Percentiles rank a stretch among this genome's conserved stretches.
Evolutionary conservation across 140 eudicot species (phyloP).

Genomic region (Anethum foeniculum): DNA sequence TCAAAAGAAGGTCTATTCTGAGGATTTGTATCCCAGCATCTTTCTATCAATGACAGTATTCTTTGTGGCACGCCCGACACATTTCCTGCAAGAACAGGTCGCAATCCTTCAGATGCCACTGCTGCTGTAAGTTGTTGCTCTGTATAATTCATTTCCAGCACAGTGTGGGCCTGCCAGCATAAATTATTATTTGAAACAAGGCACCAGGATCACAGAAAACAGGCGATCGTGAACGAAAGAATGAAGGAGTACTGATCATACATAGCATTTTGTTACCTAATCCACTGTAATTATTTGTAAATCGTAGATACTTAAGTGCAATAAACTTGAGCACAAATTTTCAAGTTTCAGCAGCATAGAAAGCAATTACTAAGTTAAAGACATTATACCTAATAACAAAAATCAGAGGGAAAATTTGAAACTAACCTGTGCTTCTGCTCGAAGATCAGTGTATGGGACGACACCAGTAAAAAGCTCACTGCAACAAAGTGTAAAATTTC

Average conservation of each 20-base stretch:
- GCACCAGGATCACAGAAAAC: not conserved
- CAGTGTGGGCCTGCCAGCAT: slow-evolving; percentile 83
- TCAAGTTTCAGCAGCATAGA: not conserved
- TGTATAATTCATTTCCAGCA: slow-evolving; percentile 91
- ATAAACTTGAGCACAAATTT: not conserved
- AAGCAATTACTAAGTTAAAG: not conserved
- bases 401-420: not conserved
- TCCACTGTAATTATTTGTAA: not conserved
- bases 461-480: slow-evolving; percentile 98
- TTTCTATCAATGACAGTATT: slow-evolving; percentile 51
- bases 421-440: slow-evolving; percentile 93
- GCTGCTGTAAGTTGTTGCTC: slow-evolving; percentile 94
- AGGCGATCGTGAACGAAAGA: not conserved
- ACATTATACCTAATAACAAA: not conserved
- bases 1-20: slow-evolving; percentile 69
- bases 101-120: slow-evolving; percentile 66
- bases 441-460: slow-evolving; percentile 95
- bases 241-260: not conserved
- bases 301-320: not conserved
- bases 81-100: slow-evolving; percentile 73
- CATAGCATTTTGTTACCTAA: not conserved
- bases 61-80: slow-evolving; percentile 43
- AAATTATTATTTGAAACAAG: slow-evolving; percentile 4
- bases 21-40: slow-evolving; percentile 73
- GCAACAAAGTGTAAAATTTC: slow-evolving; percentile 27